Evolutionary conservation across 371 early-diverging fungal species (phyloP), one percentile per base, ranked within the genome.

Genomic region (Apophysomyces sp.): DNA sequence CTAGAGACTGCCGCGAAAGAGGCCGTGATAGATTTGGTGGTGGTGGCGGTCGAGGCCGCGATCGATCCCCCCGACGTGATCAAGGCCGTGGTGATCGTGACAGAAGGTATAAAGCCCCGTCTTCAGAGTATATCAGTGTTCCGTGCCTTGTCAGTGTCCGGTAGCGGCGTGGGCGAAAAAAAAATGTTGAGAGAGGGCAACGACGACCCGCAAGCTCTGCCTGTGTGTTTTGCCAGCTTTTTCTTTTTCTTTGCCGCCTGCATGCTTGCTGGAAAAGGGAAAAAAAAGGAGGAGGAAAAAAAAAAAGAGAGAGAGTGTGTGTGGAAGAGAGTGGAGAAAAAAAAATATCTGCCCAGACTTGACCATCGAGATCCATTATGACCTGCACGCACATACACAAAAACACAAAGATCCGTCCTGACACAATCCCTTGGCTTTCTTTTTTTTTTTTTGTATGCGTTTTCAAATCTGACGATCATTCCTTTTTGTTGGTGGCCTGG

Each of bases 1-100:
- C 90, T 58, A 80, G 87, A 67, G 90, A 90, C 63, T 90, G 90
- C 61, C 79, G 77, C 40, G 81, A 76, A 37, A 58, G 73, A 15
- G 65, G 81, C 32, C 69, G 76, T 56, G 60, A 65, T 59, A 58
- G 69, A 32, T 49, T 62, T 31, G 30, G 68, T 60, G 58, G 65
- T 34, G 51, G 65, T 31, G 30, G 68, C 58, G 58, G 65, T 34
- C 55, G 65, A 52, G 44, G 60, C 40, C 52, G 49, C 36, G 61
- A 53, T 24, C 61, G 71, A 52, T 67, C 67, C n/a, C 65, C 71
- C 57, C 61, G 72, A 55, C 61, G 72, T 28, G 71, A 70, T 44
- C 39, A 52, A 28, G 70, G 61, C 34, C 56, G 60, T 61, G 61
- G 60, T 53, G 67, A 74, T 56, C 66, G 70, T 41, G 72, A 71